phyloP scores from a whole-genome alignment of 768 basidiomycete genomes.

The Amanita fuliginea region DNA sequence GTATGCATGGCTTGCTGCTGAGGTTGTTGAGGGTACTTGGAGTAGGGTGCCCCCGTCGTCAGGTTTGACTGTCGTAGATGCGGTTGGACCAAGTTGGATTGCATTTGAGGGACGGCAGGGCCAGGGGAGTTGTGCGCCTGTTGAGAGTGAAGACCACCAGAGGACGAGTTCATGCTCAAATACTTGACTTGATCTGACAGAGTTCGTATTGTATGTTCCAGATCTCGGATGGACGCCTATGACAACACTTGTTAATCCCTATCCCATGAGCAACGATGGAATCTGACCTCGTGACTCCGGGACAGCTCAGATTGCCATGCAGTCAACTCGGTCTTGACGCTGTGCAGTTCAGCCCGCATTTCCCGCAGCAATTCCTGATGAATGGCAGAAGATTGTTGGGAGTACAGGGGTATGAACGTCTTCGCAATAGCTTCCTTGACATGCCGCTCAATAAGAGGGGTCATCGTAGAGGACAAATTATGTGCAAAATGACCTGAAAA shows the following conservation, averaged over 20 bases:
- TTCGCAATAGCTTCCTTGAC: slow-evolving; percentile 72
- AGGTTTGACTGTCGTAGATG: slow-evolving; percentile 33
- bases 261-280: neutral
- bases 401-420: slow-evolving; percentile 65
- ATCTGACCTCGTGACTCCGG: slow-evolving; percentile 64
- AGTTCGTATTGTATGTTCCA: slow-evolving; percentile 66
- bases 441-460: slow-evolving; percentile 69
- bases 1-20: slow-evolving; percentile 31
- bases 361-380: slow-evolving; percentile 75
- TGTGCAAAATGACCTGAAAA: slow-evolving; percentile 69
- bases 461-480: slow-evolving; percentile 58
- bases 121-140: slow-evolving; percentile 31
- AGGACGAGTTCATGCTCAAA: slow-evolving; percentile 40
- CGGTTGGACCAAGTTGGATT: slow-evolving; percentile 23
- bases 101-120: slow-evolving; percentile 24
- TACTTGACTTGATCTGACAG: slow-evolving; percentile 80
- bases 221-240: slow-evolving; percentile 66
- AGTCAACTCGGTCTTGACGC: slow-evolving; percentile 69
- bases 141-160: slow-evolving; percentile 27
- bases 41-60: slow-evolving; percentile 24
- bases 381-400: slow-evolving; percentile 62
- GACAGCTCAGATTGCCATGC: slow-evolving; percentile 75
- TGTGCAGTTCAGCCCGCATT: slow-evolving; percentile 63
- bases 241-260: neutral
- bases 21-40: slow-evolving; percentile 23